phyloP scores from a whole-genome alignment of 257 asterid species.

The Paulownia fortunei region DNA sequence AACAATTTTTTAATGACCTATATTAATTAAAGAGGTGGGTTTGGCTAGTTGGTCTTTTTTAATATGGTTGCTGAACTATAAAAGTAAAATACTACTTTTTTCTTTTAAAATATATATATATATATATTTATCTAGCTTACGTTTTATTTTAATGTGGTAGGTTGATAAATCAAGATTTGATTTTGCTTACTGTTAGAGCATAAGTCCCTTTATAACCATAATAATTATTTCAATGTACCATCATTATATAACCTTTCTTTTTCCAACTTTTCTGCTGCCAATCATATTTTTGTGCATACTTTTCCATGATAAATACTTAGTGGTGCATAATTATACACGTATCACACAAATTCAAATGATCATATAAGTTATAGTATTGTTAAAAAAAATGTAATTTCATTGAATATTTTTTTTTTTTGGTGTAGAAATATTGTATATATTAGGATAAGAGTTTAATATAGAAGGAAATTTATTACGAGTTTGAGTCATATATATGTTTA shows the following conservation, averaged over 20 bases:
- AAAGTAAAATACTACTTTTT: neutral
- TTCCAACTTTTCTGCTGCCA: neutral
- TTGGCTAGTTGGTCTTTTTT: neutral
- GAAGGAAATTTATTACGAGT: too few species aligned
- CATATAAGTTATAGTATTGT: too few species aligned
- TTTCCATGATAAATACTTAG: neutral
- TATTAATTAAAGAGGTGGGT: neutral
- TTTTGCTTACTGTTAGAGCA: neutral
- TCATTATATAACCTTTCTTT: neutral
- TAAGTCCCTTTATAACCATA: neutral
- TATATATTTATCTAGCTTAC: neutral
- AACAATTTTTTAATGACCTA: neutral
- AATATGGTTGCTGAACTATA: neutral
- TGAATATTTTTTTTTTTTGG: too few species aligned
- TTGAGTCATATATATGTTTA: too few species aligned
- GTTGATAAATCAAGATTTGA: constrained; percentile 1
- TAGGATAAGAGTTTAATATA: too few species aligned
- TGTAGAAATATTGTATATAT: too few species aligned
- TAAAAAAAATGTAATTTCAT: too few species aligned
- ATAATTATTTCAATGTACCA: neutral
- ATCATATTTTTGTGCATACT: neutral
- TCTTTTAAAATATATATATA: too few species aligned
- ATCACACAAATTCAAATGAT: too few species aligned
- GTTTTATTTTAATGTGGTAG: neutral
- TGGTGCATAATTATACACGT: too few species aligned